Evolutionary conservation across 495 filamentous ascomycete genomes (phyloP).

Genomic region (Evernia prunastri): DNA sequence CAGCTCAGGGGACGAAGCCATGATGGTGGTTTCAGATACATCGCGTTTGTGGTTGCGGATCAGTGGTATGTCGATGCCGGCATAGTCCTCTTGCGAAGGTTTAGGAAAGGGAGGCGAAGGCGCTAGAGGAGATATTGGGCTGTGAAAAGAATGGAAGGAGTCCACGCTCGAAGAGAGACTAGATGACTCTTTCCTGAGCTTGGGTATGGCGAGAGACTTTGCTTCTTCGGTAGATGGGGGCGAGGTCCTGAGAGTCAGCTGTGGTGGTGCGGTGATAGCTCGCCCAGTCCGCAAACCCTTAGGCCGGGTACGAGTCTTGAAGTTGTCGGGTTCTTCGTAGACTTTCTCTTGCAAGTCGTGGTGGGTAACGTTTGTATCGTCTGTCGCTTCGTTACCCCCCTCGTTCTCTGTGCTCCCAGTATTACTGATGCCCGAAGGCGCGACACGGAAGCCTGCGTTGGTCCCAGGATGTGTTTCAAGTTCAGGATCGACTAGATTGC

Average conservation of each 20-base stretch:
- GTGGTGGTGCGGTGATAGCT: conserved; percentile 41
- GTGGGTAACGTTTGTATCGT: conserved; percentile 33
- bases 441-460: conserved; percentile 25
- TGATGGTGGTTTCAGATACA: conserved; percentile 39
- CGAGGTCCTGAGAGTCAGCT: conserved; percentile 40
- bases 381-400: conserved; percentile 32
- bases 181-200: conserved; percentile 32
- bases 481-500: conserved; percentile 12
- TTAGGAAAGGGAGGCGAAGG: conserved; percentile 45
- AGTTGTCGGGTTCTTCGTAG: conserved; percentile 22
- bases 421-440: conserved; percentile 29
- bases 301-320: conserved; percentile 25
- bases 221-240: conserved; percentile 22
- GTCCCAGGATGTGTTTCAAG: conserved; percentile 16
- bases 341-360: conserved; percentile 27
- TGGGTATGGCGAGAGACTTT: conserved; percentile 9
- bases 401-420: conserved; percentile 35
- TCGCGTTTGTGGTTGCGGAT: conserved; percentile 33
- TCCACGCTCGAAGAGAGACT: conserved; percentile 52
- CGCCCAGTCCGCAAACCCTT: conserved; percentile 29
- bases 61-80: conserved; percentile 10
- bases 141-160: conserved; percentile 56
- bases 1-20: conserved; percentile 29
- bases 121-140: conserved; percentile 40
- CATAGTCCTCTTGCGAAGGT: conserved; percentile 28